These are phyloP conservation scores for Acidiella bohemica DNA, from an alignment of 495 filamentous ascomycete species.

Conservation along the genomic window DNA sequence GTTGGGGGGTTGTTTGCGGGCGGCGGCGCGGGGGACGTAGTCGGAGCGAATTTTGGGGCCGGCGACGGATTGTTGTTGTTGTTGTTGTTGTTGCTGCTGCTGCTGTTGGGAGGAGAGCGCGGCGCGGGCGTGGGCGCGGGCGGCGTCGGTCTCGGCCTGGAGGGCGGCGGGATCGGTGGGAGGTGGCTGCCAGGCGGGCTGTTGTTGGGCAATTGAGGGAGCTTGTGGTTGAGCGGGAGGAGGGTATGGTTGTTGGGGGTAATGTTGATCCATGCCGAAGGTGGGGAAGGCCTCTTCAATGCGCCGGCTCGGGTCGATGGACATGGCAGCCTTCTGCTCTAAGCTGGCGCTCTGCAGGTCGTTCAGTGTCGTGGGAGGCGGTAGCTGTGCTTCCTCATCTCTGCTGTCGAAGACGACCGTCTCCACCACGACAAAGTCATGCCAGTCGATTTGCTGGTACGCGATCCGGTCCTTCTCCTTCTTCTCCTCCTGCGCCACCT, in stretches of 20 bases:
- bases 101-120: conserved; percentile 59
- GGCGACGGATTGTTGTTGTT: too few species aligned
- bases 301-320: conserved; percentile 58
- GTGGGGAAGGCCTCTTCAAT: conserved; percentile 94
- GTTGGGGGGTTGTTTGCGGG: conserved; percentile 35
- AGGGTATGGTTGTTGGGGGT: neutral
- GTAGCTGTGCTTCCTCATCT: conserved; percentile 75
- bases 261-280: conserved; percentile 30
- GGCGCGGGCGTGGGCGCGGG: conserved; percentile 56
- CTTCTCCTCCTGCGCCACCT: conserved; percentile 76
- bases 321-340: conserved; percentile 85
- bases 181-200: conserved; percentile 16
- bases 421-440: conserved; percentile 92
- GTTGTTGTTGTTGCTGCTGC: conserved; percentile 59
- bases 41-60: conserved; percentile 82
- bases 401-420: conserved; percentile 86
- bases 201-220: conserved; percentile 1
- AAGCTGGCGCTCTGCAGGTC: conserved; percentile 88
- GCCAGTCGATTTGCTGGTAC: conserved; percentile 93
- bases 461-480: conserved; percentile 70
- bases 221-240: conserved; percentile 12
- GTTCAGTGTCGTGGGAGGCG: conserved; percentile 73
- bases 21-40: conserved; percentile 68
- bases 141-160: conserved; percentile 54
- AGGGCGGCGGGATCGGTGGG: conserved; percentile 51